Evolutionary conservation across 78 protist genomes (phyloP).

Genomic region (Dictyostelium intermedium): DNA sequence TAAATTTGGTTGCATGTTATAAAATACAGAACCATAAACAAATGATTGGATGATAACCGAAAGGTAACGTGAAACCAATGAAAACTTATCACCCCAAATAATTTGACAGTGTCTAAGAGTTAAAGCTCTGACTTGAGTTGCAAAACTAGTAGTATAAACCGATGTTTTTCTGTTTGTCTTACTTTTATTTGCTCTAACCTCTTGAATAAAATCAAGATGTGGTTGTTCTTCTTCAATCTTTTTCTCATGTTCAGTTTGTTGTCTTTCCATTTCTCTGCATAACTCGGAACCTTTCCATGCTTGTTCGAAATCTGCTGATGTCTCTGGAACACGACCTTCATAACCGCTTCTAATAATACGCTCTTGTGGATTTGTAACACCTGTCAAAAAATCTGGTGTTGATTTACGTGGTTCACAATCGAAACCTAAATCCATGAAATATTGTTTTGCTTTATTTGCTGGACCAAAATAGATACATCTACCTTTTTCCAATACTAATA

Average conservation of each 20-base stretch:
- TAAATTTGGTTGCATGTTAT: background rate
- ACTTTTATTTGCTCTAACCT: constrained; percentile 33
- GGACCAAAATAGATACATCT: constrained; percentile 76
- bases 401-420: constrained; percentile 80
- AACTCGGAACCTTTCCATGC: constrained; percentile 38
- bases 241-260: constrained; percentile 6
- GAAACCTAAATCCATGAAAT: constrained; percentile 66
- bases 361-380: constrained; percentile 81
- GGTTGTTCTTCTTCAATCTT: constrained; percentile 51
- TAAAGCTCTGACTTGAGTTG: constrained; percentile 50
- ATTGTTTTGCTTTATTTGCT: constrained; percentile 55
- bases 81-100: constrained; percentile 53
- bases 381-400: constrained; percentile 71
- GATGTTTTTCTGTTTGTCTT: constrained; percentile 12
- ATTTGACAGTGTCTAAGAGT: constrained; percentile 41
- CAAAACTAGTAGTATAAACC: constrained; percentile 16
- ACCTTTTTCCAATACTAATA: constrained; percentile 75
- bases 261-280: background rate
- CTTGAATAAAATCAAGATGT: constrained; percentile 26
- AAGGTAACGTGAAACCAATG: constrained; percentile 39
- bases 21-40: constrained; percentile 61
- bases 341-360: constrained; percentile 53
- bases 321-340: constrained; percentile 47
- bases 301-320: constrained; percentile 44
- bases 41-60: constrained; percentile 34